A percentile compares a stretch with the other conserved stretches of the same genome.
Conservation (phyloP, 176 grass and related monocot genomes). For the Cenchrus americanus region DNA sequence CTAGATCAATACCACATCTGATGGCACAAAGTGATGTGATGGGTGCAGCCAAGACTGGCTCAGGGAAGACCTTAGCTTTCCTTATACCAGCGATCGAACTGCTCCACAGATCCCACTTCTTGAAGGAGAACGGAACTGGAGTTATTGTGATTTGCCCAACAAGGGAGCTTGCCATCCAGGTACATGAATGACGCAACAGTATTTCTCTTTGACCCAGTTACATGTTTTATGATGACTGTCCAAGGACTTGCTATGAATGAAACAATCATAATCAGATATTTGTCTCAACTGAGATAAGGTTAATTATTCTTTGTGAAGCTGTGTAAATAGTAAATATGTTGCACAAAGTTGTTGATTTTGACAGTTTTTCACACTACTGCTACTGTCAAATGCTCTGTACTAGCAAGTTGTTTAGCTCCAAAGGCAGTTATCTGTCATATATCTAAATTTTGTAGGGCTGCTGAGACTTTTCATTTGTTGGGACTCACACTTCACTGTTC, state of each 20-base stretch:
- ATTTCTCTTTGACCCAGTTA: background rate
- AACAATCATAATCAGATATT: background rate
- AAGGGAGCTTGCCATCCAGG: constrained; percentile 76
- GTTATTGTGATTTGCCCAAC: constrained; percentile 73
- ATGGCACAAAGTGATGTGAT: constrained; percentile 60
- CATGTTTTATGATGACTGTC: background rate
- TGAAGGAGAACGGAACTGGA: constrained; percentile 60
- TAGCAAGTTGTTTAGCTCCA: background rate
- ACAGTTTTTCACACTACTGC: background rate
- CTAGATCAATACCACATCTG: constrained; percentile 65
- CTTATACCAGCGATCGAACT: constrained; percentile 66
- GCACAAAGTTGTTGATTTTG: background rate
- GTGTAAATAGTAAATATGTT: background rate
- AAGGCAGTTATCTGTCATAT: background rate
- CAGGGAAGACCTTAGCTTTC: constrained; percentile 77
- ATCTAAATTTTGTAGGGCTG: background rate
- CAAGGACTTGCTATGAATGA: background rate
- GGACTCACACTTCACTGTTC: background rate
- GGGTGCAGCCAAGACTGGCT: constrained; percentile 69
- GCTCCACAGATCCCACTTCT: constrained; percentile 48
- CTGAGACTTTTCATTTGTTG: background rate
- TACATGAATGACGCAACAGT: background rate
- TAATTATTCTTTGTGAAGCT: background rate
- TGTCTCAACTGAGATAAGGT: background rate
- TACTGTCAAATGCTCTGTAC: background rate